Percentiles rank a stretch among this genome's conserved stretches.
Conservation (phyloP, 768 basidiomycete genomes). For the Lactarius deliciosus region DNA sequence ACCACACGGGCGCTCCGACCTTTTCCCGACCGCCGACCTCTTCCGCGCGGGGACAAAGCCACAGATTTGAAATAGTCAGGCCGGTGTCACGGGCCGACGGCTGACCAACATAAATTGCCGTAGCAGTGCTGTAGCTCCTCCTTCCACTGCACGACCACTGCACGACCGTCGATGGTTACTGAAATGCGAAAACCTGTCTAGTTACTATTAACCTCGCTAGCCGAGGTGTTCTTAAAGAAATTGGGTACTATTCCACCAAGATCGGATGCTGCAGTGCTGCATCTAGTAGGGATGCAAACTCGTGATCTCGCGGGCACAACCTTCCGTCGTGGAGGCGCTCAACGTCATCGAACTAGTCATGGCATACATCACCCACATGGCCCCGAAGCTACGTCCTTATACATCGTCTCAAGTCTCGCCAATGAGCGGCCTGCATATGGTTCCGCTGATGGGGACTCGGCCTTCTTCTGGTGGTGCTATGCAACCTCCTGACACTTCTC, state of each 20-base stretch:
- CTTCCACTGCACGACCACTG: neutral
- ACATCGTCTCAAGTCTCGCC: neutral
- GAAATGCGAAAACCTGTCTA: too few relatives aligned
- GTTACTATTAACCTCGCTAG: neutral
- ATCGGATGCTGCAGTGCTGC: neutral
- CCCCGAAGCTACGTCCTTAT: neutral
- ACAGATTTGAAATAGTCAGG: too few relatives aligned
- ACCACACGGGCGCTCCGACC: too few relatives aligned
- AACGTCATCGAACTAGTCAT: neutral
- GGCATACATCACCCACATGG: neutral
- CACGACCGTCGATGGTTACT: neutral
- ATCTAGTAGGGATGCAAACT: neutral
- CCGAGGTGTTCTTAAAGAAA: neutral
- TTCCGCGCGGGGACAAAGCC: too few relatives aligned
- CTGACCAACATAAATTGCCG: too few relatives aligned
- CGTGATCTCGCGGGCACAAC: neutral
- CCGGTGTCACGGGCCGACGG: too few relatives aligned
- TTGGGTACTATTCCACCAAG: neutral
- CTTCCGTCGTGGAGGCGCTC: neutral
- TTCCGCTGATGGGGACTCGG: neutral
- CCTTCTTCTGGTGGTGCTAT: neutral
- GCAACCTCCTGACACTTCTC: neutral
- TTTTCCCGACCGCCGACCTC: too few relatives aligned
- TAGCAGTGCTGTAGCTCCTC: slow-evolving; percentile 9
- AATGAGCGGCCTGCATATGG: neutral